Base-by-base conservation (phyloP, 805 yeast genomes). In the Saccharomyces jurei region DNA sequence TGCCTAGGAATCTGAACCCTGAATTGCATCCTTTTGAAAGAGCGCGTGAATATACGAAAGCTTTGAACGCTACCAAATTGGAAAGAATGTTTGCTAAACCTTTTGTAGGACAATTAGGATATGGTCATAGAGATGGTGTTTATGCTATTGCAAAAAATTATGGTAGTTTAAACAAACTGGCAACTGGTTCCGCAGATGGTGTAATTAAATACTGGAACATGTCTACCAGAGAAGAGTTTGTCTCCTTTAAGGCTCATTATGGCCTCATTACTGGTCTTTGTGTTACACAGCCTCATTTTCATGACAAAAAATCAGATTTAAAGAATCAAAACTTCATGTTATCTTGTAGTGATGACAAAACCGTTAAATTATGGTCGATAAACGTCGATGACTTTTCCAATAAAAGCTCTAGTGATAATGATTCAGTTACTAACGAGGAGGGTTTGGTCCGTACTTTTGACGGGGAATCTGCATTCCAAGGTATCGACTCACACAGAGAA, bases 21-120 rank as follows among this genome's bases (percentile, higher is more conserved):
- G 94, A 92, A 25, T 76, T 94, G 50, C 99, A 94, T 73, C 99
- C 97, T 0, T 92, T 94, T 65, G 98, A 94, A 72, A 78, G 98
- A 62, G 97, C 98, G 5, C 79, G 99, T 67, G 99, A 94, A 71
- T 94, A 94, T 66, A 88, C 97, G 21, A 81, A 91, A 60, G 98
- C 98, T 0, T 73, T 94, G 52, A 92, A 89, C 54, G 98, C 99
- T 28, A 91, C 98, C 14, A 94, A 94, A 68, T 71, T 94, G 73
- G 98, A 92, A 67, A 80, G 97, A 61, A 86, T 94, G 87, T 94
- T 94, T 79, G 98, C 99, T 0, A 91, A 91, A 66, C 99, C 99
- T 2, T 94, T 94, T 71, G 78, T 95, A 22, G 97, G 96, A 0
- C 98, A 94, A 67, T 73, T 94, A 41, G 99, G 99, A 2, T 80